Base-by-base conservation (phyloP, 2,329 filamentous ascomycete species). In the Epichloe hybrida region DNA sequence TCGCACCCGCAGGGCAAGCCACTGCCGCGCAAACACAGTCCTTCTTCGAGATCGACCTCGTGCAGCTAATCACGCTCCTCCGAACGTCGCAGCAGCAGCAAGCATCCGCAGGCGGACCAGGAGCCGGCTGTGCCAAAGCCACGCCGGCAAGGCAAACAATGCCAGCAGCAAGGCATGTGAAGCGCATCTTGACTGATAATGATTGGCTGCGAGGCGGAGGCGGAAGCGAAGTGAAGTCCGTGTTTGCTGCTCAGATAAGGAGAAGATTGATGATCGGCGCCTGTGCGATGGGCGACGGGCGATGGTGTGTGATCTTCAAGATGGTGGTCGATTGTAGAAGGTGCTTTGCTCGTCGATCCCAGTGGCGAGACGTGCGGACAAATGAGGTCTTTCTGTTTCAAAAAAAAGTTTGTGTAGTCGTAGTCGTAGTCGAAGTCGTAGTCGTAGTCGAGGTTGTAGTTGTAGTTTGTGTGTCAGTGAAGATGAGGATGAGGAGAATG, bases 81-180 rank as follows among this genome's bases (percentile, higher is more conserved):
- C 53, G 52, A 12, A 60, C 52, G 45, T 67, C 59, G 55, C 65
- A 67, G 60, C 65, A 67, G 59, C 65, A 67, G 60, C 64, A 67
- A 9, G 52, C 50, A 37, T 57, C 37, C 15, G 34, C 52, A n/a
- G 56, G 36, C 34, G 46, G n/a, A 17, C 36, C 34, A 11, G 20
- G 13, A n/a, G 51, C 20, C 5, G 50, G 49, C 15, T 48, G 41
- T 12, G 50, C 54, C n/a, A 46, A 5, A 20, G 13, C 46, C 15
- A n/a, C 17, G n/a, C 39, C 35, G 48, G 39, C 46, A 23, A 55
- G 50, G 50, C 34, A 46, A 36, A 36, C 49, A 39, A 50, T 21
- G 44, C 53, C 55, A 38, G 47, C 47, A 38, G 57, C 52, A 44
- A 62, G 27, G 40, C 49, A 41, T 20, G 55, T 50, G 56, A 61